These are phyloP conservation scores for Boletus tomentosulus DNA, from an alignment of 768 basidiomycete genomes.

Conservation along the genomic window DNA sequence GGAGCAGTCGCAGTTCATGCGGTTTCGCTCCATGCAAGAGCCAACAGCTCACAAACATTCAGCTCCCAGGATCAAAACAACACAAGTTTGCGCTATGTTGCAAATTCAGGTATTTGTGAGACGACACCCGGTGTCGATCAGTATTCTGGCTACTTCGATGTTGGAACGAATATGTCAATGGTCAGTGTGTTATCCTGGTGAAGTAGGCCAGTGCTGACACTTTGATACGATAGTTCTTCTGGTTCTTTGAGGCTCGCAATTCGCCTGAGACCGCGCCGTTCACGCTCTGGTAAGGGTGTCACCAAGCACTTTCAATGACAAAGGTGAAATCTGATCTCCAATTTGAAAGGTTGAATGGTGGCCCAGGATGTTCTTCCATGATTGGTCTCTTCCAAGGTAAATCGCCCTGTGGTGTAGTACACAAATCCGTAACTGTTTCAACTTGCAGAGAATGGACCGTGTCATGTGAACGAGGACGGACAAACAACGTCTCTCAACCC, in stretches of 20 bases:
- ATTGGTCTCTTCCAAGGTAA: constrained; percentile 63
- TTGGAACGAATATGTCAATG: constrained; percentile 57
- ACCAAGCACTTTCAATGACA: background rate
- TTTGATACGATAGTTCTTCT: constrained; percentile 52
- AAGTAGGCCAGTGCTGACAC: constrained; percentile 1
- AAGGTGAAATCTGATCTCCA: background rate
- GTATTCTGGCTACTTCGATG: constrained; percentile 58
- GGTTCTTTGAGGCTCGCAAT: constrained; percentile 66
- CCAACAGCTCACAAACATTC: background rate
- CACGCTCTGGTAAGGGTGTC: constrained; percentile 49
- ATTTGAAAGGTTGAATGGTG: constrained; percentile 47
- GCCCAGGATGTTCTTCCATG: constrained; percentile 60
- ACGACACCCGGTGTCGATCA: constrained; percentile 58
- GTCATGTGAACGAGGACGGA: constrained; percentile 52
- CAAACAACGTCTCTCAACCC: constrained; percentile 54
- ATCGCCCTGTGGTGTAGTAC: background rate
- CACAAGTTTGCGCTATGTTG: constrained; percentile 43
- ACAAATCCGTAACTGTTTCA: background rate
- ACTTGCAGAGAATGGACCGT: constrained; percentile 57
- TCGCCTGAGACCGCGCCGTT: constrained; percentile 60
- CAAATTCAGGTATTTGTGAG: constrained; percentile 61
- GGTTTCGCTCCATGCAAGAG: background rate
- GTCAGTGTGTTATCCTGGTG: constrained; percentile 26
- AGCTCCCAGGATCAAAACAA: constrained; percentile 20
- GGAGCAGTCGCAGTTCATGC: background rate